These are phyloP conservation scores for Ormosia emarginata DNA, from an alignment of 306 rosid species.

Conservation along the genomic window DNA sequence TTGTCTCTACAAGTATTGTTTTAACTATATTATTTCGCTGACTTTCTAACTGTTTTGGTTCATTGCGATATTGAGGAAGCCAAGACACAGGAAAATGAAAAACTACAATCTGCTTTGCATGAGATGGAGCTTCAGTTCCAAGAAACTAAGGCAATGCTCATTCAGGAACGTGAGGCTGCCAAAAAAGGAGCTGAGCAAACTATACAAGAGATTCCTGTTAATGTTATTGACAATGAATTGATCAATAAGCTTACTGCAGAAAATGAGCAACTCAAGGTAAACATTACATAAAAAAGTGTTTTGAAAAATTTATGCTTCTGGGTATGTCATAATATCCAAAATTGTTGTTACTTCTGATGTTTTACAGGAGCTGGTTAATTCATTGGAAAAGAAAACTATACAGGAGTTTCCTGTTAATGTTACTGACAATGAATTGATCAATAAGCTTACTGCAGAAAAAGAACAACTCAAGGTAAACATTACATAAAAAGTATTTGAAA, in stretches of 20 bases:
- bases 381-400: slow-evolving; percentile 19
- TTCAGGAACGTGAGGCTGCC: slow-evolving; percentile 56
- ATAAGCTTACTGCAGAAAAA: slow-evolving; percentile 61
- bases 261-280: slow-evolving; percentile 37
- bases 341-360: neutral
- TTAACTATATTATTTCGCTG: neutral
- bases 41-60: slow-evolving; percentile 26
- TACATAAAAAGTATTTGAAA: neutral
- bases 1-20: neutral
- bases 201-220: slow-evolving; percentile 39
- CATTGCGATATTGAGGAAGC: slow-evolving; percentile 63
- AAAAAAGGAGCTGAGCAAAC: slow-evolving; percentile 35
- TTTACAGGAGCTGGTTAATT: slow-evolving; percentile 21
- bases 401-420: slow-evolving; percentile 43
- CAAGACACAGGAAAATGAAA: slow-evolving; percentile 61
- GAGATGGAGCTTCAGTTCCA: slow-evolving; percentile 37
- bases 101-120: slow-evolving; percentile 61
- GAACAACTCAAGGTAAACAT: slow-evolving; percentile 66
- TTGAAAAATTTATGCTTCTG: neutral
- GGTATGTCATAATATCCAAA: neutral
- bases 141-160: slow-evolving; percentile 43
- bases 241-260: slow-evolving; percentile 20
- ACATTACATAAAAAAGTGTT: neutral
- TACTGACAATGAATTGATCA: slow-evolving; percentile 50
- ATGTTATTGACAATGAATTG: slow-evolving; percentile 14